These are phyloP conservation scores for Pseudogymnoascus pannorum DNA, from an alignment of 2,329 filamentous ascomycete species.

Conservation along the genomic window DNA sequence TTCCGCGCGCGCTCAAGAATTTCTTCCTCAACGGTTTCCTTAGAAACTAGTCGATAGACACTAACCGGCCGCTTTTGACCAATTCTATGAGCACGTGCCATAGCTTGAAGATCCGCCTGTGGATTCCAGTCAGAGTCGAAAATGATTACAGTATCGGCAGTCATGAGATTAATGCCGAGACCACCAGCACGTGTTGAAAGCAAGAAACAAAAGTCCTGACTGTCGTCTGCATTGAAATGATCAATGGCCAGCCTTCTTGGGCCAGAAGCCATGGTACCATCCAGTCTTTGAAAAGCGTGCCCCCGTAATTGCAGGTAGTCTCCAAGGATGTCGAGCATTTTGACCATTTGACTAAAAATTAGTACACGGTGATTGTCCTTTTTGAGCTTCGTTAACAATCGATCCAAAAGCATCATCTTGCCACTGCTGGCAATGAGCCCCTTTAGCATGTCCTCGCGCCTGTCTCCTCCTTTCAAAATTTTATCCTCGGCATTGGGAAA, in stretches of 20 bases:
- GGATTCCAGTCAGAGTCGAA: conserved; percentile 99
- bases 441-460: conserved; percentile 85
- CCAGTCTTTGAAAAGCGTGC: conserved; percentile 91
- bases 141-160: conserved; percentile 92
- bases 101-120: conserved; percentile 93
- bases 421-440: conserved; percentile 93
- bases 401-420: conserved; percentile 98
- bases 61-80: conserved; percentile 94
- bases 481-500: conserved; percentile 90
- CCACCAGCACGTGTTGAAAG: conserved; percentile 93
- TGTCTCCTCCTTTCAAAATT: conserved; percentile 70
- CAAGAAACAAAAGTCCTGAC: conserved; percentile 92
- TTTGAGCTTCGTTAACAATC: conserved; percentile 87
- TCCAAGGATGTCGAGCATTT: conserved; percentile 91
- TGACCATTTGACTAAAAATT: conserved; percentile 99
- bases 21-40: conserved; percentile 97
- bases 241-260: conserved; percentile 91
- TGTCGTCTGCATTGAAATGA: conserved; percentile 95
- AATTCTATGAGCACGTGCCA: conserved; percentile 96
- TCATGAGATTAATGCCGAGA: conserved; percentile 98
- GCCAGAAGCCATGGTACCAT: conserved; percentile 86
- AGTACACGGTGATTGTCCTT: conserved; percentile 91
- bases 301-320: conserved; percentile 89
- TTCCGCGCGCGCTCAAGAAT: conserved; percentile 93
- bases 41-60: conserved; percentile 92